Evolutionary conservation across 2,329 filamentous ascomycete genomes (phyloP), one percentile per base, ranked within the genome.

Genomic region (Hypoxylon sp.): DNA sequence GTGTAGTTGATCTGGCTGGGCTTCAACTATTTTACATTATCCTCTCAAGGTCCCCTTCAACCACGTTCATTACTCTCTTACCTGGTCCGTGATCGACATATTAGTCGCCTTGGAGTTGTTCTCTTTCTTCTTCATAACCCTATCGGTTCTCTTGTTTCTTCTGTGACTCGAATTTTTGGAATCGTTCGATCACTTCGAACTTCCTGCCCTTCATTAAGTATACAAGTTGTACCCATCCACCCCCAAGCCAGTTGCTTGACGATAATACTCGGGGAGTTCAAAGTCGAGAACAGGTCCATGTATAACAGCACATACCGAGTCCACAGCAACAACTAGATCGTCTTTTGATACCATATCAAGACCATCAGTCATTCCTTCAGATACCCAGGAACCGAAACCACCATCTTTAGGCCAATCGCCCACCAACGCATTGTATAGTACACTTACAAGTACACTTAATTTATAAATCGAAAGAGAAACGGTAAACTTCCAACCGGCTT

Each of bases 1-100:
- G 62, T 59, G 79, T 80, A 75, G 78, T 81, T 81, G 79, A 82
- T 76, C 75, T 75, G 75, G 73, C 50, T 61, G 64, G 65, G 59
- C 74, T 76, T 74, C 69, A 71, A 73, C 66, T 74, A 71, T 75
- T 75, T 73, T 78, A 77, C 74, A 77, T 72, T 77, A 78, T 77
- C 75, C 74, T 75, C 73, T 70, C 71, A 74, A 73, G 75, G 74
- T 75, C 72, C 75, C 75, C 75, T 77, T 76, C 73, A 74, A 74
- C 74, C 73, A 77, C 74, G 74, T 72, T 76, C 74, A 71, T 78
- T 72, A 67, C 57, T 76, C 71, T 75, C 67, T 71, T 60, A 59
- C 73, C 75, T 73, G 75, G 75, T 75, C 69, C 66, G 74, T 76
- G 76, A 79, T 79, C 77, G 77, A 78, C 77, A 77, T 73, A 74